These are phyloP conservation scores for Pueraria montana DNA, from an alignment of 306 rosid genomes.

Conservation along the genomic window DNA sequence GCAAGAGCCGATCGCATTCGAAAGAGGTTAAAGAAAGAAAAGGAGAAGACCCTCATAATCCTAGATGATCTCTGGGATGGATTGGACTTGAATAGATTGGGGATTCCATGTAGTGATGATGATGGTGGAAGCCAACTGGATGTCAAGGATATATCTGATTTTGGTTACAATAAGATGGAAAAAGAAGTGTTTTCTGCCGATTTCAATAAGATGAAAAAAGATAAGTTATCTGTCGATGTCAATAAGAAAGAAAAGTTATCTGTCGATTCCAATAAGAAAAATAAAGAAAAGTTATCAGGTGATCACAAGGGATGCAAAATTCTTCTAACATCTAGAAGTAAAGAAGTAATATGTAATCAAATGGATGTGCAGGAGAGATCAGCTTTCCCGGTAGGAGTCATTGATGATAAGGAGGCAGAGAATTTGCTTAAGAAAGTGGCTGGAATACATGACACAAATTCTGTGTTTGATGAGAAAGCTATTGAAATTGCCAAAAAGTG, in stretches of 20 bases:
- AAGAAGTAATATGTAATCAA: neutral
- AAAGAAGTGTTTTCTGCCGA: no score
- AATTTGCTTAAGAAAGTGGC: conserved; percentile 13
- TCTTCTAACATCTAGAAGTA: conserved; percentile 34
- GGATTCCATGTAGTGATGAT: neutral
- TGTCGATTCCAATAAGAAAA: neutral
- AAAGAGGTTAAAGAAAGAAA: no score
- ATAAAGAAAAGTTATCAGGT: neutral
- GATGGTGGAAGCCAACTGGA: neutral
- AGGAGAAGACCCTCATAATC: no score
- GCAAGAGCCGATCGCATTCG: no score
- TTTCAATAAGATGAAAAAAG: no score
- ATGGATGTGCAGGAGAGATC: conserved; percentile 22
- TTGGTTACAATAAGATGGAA: neutral
- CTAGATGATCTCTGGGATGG: no score
- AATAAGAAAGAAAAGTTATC: neutral
- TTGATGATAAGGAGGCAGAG: neutral
- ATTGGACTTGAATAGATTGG: neutral
- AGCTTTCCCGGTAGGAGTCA: neutral
- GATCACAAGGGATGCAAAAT: conserved; percentile 11
- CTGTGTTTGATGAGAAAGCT: neutral
- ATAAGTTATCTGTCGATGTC: neutral
- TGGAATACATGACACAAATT: neutral
- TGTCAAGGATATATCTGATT: neutral
- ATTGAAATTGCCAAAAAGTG: conserved; percentile 27